Evolutionary conservation across 2,329 filamentous ascomycete genomes (phyloP).

Genomic region (Diaporthe batatas): DNA sequence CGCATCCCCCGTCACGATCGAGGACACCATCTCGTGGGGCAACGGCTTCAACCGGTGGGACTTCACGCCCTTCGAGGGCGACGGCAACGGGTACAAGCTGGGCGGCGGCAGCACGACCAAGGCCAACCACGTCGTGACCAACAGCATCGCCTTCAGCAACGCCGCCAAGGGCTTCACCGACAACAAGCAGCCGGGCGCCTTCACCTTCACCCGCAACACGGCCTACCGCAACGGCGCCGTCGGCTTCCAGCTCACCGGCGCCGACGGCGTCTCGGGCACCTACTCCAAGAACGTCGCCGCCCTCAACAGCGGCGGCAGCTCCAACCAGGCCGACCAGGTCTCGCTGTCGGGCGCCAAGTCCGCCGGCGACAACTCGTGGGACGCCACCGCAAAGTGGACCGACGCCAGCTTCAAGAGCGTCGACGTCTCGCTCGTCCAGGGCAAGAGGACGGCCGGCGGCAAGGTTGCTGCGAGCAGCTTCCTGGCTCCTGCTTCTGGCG

Average conservation of each 20-base stretch:
- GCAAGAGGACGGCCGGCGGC: slow-evolving; percentile 54
- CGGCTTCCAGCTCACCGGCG: slow-evolving; percentile 55
- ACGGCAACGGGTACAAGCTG: slow-evolving; percentile 64
- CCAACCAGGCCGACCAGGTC: slow-evolving; percentile 45
- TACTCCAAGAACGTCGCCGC: slow-evolving; percentile 57
- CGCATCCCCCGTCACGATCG: slow-evolving; percentile 57
- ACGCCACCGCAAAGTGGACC: slow-evolving; percentile 53
- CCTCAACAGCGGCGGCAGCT: slow-evolving; percentile 46
- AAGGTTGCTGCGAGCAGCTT: slow-evolving; percentile 58
- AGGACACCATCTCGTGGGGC: slow-evolving; percentile 60
- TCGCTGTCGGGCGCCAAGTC: slow-evolving; percentile 46
- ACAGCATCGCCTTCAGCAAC: slow-evolving; percentile 60
- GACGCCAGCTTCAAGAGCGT: slow-evolving; percentile 56
- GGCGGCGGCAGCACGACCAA: slow-evolving; percentile 54
- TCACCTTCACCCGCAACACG: slow-evolving; percentile 58
- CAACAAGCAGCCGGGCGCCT: slow-evolving; percentile 57
- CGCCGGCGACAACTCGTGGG: slow-evolving; percentile 59
- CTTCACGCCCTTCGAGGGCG: slow-evolving; percentile 58
- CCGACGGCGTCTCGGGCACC: slow-evolving; percentile 47
- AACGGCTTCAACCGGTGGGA: slow-evolving; percentile 61
- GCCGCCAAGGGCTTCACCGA: slow-evolving; percentile 61
- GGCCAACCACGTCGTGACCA: slow-evolving; percentile 58
- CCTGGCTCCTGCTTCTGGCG: slow-evolving; percentile 54
- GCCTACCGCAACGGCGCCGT: slow-evolving; percentile 60
- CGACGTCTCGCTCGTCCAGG: slow-evolving; percentile 52